phyloP scores from a whole-genome alignment of 257 asterid species.

The Solanum tarapatanum region DNA sequence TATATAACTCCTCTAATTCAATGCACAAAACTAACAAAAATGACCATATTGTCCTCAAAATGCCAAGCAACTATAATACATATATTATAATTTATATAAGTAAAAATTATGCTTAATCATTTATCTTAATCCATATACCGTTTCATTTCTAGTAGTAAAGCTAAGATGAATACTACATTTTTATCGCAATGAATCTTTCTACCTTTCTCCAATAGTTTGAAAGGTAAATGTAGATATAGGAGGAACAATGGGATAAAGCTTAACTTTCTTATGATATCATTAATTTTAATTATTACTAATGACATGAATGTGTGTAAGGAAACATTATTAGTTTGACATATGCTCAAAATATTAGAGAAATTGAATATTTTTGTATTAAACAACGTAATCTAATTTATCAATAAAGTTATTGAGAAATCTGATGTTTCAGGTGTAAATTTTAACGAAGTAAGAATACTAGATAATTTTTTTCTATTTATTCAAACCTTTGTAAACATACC shows the following conservation, averaged over 20 bases:
- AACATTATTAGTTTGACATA: background rate
- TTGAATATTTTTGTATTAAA: background rate
- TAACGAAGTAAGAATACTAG: too few species aligned
- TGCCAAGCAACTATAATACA: too few species aligned
- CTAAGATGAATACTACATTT: background rate
- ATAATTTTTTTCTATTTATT: too few species aligned
- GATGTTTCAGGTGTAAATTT: too few species aligned
- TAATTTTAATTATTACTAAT: background rate
- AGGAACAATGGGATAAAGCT: background rate
- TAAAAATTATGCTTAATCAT: background rate
- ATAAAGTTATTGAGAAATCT: background rate
- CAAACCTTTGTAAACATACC: too few species aligned
- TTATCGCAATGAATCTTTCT: background rate
- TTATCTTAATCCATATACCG: background rate
- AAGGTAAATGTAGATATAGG: background rate
- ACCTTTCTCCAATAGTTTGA: background rate
- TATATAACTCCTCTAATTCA: background rate
- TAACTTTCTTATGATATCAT: background rate
- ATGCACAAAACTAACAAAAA: background rate
- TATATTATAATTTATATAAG: background rate
- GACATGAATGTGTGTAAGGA: background rate
- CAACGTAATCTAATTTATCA: fast-evolving
- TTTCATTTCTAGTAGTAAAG: background rate
- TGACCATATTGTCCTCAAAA: too few species aligned
- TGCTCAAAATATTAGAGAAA: background rate